Percentiles rank a stretch among this genome's conserved stretches.
These are phyloP conservation scores for Dictyostelium purpureum DNA, from an alignment of 78 protist genomes.

Conservation along the genomic window DNA sequence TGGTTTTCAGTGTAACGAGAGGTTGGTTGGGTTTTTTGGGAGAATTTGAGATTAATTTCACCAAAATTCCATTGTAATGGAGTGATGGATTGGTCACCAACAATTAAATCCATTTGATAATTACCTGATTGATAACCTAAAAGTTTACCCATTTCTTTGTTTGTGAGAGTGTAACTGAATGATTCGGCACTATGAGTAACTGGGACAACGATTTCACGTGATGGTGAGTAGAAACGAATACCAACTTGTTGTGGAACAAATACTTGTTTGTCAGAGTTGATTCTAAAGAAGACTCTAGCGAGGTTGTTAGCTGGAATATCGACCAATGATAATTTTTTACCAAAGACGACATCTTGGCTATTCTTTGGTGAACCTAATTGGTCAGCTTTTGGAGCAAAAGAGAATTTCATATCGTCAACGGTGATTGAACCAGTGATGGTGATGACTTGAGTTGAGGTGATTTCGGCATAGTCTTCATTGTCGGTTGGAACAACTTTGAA, in stretches of 20 bases:
- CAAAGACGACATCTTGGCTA: background rate
- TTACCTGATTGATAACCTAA: background rate
- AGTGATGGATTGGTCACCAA: slow-evolving; percentile 40
- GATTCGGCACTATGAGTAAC: background rate
- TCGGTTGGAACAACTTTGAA: slow-evolving; percentile 22
- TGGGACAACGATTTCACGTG: slow-evolving; percentile 17
- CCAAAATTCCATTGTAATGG: slow-evolving; percentile 54
- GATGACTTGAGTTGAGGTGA: slow-evolving; percentile 8
- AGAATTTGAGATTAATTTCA: background rate
- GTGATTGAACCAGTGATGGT: slow-evolving; percentile 33
- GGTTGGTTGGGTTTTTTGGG: background rate
- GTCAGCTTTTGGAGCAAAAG: slow-evolving; percentile 25
- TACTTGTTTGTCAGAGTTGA: background rate
- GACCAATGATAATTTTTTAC: background rate
- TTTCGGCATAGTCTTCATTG: background rate
- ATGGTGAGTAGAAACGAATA: slow-evolving; percentile 23
- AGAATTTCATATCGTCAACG: slow-evolving; percentile 27
- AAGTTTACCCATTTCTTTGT: slow-evolving; percentile 11
- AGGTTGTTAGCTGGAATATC: background rate
- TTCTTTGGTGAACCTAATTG: background rate
- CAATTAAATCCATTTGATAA: slow-evolving; percentile 18
- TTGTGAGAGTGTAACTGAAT: background rate
- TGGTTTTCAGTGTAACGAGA: slow-evolving; percentile 20
- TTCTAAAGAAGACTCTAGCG: slow-evolving; percentile 17
- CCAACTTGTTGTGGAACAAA: slow-evolving; percentile 47